A percentile compares a stretch with the other conserved stretches of the same genome.
Conservation (phyloP, 1,284 basidiomycete genomes). For the Ceratobasidium papillatum region DNA sequence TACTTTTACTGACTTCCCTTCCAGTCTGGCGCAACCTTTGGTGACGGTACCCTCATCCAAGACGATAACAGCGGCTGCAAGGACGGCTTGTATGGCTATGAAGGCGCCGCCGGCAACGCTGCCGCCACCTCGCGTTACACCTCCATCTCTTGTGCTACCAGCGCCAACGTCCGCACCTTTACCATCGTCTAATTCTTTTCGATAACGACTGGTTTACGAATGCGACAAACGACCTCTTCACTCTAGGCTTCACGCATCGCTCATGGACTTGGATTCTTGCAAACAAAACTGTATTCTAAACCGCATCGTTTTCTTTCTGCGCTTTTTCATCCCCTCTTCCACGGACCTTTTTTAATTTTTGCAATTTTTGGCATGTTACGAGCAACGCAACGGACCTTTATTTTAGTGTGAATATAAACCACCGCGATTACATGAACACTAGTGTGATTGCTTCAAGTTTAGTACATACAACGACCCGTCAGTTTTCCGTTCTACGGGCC, state of each 20-base stretch:
- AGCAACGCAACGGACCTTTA: background rate
- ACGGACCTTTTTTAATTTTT: constrained; percentile 15
- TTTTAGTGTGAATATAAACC: constrained; percentile 11
- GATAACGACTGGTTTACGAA: constrained; percentile 3
- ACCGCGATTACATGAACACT: background rate
- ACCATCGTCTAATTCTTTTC: constrained; percentile 15
- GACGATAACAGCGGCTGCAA: constrained; percentile 17
- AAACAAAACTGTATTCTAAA: constrained; percentile 23
- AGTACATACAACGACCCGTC: constrained; percentile 33
- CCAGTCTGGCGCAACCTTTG: constrained; percentile 34
- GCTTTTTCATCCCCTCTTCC: background rate
- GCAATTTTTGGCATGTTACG: background rate
- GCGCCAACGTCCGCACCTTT: constrained; percentile 24
- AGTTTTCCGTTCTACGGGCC: constrained; percentile 40
- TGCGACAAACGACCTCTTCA: background rate
- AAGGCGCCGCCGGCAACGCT: constrained; percentile 14
- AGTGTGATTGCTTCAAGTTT: constrained; percentile 2
- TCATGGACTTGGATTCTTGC: constrained; percentile 14
- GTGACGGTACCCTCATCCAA: constrained; percentile 33
- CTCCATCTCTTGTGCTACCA: constrained; percentile 18
- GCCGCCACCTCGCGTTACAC: constrained; percentile 11
- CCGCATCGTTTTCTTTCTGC: background rate
- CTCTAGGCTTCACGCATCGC: constrained; percentile 5
- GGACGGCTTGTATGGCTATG: constrained; percentile 28
- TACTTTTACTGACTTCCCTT: background rate